Conservation (phyloP, 2,329 filamentous ascomycete species). For the Biscogniauxia marginata region DNA sequence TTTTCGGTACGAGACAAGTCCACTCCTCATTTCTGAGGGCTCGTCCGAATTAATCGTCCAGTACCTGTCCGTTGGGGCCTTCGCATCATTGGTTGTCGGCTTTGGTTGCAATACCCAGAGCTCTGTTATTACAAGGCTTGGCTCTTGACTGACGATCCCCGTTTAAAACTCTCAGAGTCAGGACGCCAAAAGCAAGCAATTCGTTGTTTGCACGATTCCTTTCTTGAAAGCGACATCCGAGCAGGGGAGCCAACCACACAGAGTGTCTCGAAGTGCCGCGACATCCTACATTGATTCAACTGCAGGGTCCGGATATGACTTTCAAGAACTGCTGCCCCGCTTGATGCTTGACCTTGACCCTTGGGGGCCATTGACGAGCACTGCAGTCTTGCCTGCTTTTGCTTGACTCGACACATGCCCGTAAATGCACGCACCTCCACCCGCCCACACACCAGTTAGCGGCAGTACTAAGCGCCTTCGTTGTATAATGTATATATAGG, state of each 20-base stretch:
- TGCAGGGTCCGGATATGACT: constrained; percentile 5
- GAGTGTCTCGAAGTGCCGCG: constrained; percentile 9
- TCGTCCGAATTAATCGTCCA: not conserved
- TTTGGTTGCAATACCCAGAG: not conserved
- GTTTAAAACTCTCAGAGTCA: not conserved
- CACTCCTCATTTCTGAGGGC: not conserved
- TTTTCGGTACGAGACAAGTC: not conserved
- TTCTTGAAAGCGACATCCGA: not conserved
- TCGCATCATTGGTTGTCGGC: not conserved
- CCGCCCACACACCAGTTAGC: not conserved
- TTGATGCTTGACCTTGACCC: not conserved
- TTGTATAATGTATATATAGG: not conserved
- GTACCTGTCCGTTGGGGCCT: not conserved
- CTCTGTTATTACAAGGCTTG: not conserved
- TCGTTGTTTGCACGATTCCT: not conserved
- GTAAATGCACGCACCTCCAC: not conserved
- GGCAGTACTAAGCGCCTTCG: not conserved
- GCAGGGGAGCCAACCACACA: not conserved
- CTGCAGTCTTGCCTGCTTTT: not conserved
- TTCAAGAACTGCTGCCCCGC: not conserved
- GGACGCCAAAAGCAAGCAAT: not conserved
- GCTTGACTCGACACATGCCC: not conserved
- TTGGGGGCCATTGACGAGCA: not conserved
- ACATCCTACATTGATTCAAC: constrained; percentile 2
- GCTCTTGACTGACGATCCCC: not conserved